Evolutionary conservation across 257 asterid species (phyloP).

Genomic region (Lithospermum erythrorhizon): DNA sequence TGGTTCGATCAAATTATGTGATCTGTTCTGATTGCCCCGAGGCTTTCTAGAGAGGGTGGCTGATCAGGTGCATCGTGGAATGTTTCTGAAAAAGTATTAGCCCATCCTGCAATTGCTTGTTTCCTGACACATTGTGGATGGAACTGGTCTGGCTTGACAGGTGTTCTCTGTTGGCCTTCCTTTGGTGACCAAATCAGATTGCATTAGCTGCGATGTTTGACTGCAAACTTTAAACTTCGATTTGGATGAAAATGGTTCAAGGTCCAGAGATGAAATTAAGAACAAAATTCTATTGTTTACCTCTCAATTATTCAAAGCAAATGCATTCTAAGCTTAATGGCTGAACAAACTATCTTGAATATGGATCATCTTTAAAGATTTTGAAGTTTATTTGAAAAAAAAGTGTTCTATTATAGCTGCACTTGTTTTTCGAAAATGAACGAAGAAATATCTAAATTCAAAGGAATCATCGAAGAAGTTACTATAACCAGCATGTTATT

Average conservation of each 20-base stretch:
- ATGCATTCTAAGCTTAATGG: slow-evolving; percentile 22
- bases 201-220: too few species aligned
- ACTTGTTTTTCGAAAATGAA: too few species aligned
- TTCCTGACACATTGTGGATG: slow-evolving; percentile 40
- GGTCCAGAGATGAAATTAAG: slow-evolving; percentile 26
- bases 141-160: slow-evolving; percentile 21
- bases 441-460: not conserved
- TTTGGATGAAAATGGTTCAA: slow-evolving; percentile 23
- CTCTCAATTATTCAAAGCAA: slow-evolving; percentile 15
- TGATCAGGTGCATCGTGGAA: slow-evolving; percentile 21
- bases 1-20: slow-evolving; percentile 28
- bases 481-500: not conserved
- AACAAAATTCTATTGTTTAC: slow-evolving; percentile 15
- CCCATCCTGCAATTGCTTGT: slow-evolving; percentile 25
- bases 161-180: slow-evolving; percentile 40
- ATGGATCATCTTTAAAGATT: slow-evolving; percentile 31
- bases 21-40: slow-evolving; percentile 15
- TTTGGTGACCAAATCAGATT: slow-evolving; percentile 32
- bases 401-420: too few species aligned
- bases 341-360: slow-evolving; percentile 15
- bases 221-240: slow-evolving; percentile 19
- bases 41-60: slow-evolving; percentile 24
- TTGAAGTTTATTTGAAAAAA: slow-evolving; percentile 14
- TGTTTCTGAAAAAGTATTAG: slow-evolving; percentile 33
- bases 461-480: not conserved